These are phyloP conservation scores for Neopestalotiopsis clavispora DNA, from an alignment of 2,329 filamentous ascomycete genomes.

Conservation along the genomic window DNA sequence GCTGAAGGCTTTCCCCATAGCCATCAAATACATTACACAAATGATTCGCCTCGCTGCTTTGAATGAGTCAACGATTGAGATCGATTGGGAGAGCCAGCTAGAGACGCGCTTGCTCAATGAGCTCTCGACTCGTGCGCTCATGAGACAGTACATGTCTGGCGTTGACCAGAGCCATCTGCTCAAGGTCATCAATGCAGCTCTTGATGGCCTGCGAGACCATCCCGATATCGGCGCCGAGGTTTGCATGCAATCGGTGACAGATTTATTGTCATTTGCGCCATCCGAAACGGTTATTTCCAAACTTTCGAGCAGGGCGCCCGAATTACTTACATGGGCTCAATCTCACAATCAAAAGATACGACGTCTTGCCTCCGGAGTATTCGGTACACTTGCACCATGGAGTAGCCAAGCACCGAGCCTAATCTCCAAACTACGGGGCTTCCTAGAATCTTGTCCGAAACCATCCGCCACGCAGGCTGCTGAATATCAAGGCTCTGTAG, in stretches of 20 bases:
- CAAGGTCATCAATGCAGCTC: slow-evolving; percentile 57
- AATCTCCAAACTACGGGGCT: slow-evolving; percentile 40
- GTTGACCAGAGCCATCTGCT: slow-evolving; percentile 44
- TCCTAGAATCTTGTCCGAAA: slow-evolving; percentile 28
- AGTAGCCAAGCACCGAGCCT: slow-evolving; percentile 45
- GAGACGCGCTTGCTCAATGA: slow-evolving; percentile 76
- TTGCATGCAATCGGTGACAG: slow-evolving; percentile 31
- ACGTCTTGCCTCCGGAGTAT: slow-evolving; percentile 68
- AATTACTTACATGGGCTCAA: slow-evolving; percentile 64
- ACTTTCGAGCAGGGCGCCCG: slow-evolving; percentile 51
- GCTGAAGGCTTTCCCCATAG: slow-evolving; percentile 66
- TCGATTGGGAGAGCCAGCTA: slow-evolving; percentile 84
- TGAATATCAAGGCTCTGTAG: slow-evolving; percentile 36
- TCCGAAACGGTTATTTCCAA: slow-evolving; percentile 32
- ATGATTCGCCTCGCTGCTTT: slow-evolving; percentile 57
- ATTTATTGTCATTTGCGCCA: slow-evolving; percentile 35
- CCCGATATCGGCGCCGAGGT: slow-evolving; percentile 39
- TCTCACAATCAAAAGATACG: slow-evolving; percentile 77
- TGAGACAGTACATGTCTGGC: slow-evolving; percentile 58
- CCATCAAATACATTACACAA: slow-evolving; percentile 69
- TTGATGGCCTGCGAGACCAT: slow-evolving; percentile 59
- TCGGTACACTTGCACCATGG: slow-evolving; percentile 80
- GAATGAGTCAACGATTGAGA: slow-evolving; percentile 63
- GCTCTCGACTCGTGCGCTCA: slow-evolving; percentile 62
- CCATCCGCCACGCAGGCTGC: slow-evolving; percentile 33